Evolutionary conservation across 164 flowering plant genomes (phyloP).

Genomic region (Malania oleifera): DNA sequence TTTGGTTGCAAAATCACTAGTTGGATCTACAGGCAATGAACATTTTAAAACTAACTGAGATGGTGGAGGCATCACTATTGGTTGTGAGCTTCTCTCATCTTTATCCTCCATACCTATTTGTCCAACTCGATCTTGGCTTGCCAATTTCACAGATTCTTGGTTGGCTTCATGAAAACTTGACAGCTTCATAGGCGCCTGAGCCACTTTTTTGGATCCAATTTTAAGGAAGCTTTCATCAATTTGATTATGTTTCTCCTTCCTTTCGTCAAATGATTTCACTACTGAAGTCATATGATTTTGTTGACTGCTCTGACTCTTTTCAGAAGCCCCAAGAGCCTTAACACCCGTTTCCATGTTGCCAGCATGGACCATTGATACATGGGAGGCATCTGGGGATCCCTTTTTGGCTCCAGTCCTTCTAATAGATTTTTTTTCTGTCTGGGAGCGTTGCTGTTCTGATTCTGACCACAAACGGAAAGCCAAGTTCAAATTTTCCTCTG

Average conservation of each 20-base stretch:
- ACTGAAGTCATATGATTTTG: slow-evolving; percentile 17
- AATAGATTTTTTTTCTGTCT: slow-evolving; percentile 10
- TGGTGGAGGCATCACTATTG: slow-evolving; percentile 34
- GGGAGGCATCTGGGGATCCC: slow-evolving; percentile 25
- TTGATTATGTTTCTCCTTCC: slow-evolving; percentile 14
- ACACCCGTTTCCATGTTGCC: slow-evolving; percentile 12
- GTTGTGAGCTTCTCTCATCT: slow-evolving; percentile 25
- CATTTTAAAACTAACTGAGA: slow-evolving; percentile 30
- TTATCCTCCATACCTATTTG: slow-evolving; percentile 11
- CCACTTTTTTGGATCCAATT: slow-evolving; percentile 19
- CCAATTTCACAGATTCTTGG: slow-evolving; percentile 22
- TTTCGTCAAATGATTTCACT: slow-evolving; percentile 17
- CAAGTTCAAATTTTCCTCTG: slow-evolving; percentile 19
- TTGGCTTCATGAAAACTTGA: slow-evolving; percentile 19
- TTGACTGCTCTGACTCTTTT: slow-evolving; percentile 20
- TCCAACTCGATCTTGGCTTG: slow-evolving; percentile 20
- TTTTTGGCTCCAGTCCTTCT: slow-evolving; percentile 15
- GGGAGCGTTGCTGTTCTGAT: slow-evolving; percentile 10
- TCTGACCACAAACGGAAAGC: slow-evolving; percentile 16
- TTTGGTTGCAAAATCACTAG: slow-evolving; percentile 14
- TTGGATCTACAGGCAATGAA: slow-evolving; percentile 15
- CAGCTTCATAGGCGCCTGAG: slow-evolving; percentile 10
- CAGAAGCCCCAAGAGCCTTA: slow-evolving; percentile 19
- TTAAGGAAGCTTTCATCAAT: slow-evolving; percentile 18
- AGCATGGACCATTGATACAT: slow-evolving; percentile 19